Base-by-base conservation (phyloP, 2,329 filamentous ascomycete genomes). In the Eutypa lata region DNA sequence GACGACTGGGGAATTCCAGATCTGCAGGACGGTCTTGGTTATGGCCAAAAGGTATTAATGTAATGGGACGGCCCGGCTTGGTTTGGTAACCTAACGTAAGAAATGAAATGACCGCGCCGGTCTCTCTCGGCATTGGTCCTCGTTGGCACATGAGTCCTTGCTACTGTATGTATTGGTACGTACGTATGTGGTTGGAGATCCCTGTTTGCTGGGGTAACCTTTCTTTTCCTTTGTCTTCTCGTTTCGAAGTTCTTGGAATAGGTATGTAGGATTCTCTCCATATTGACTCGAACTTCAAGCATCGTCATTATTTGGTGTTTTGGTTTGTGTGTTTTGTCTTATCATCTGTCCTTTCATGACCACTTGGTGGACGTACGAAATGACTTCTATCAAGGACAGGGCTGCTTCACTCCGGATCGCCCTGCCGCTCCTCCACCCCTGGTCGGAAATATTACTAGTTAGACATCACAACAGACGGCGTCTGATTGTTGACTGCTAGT, bases 1-100 rank as follows among this genome's bases (percentile, higher is more conserved):
- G 52, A 56, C 57, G 53, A 54, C 26, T 38, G 16, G 35, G 13
- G 35, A 16, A 38, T 38, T 7, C 31, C n/a, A 16, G 35, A 38
- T 18, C 35, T 16, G 35, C 35, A 38, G 13, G n/a, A 18, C 35
- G 8, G 31, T 14, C 31, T 8, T 7, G 31, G 14, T 38, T 38
- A 38, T 18, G n/a, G 7, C 6, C 35, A 38, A n/a, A n/a, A n/a
- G 35, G 35, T 38, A 6, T 16, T 16, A 16, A 18, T 38, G 35
- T 6, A 18, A 38, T 38, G 35, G 35, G 35, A 38, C 35, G 35
- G 35, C 35, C 35, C 35, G 35, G 35, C 35, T 14, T 38, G 35
- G 35, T 14, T 7, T 38, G n/a, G 35, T 7, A 38, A 14, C 26
- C 26, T 31, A 31, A 31, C 10, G 26, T 31, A 31, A 31, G 26